Evolutionary conservation across 2,329 filamentous ascomycete genomes (phyloP).

Genomic region (Alternaria infectoria): DNA sequence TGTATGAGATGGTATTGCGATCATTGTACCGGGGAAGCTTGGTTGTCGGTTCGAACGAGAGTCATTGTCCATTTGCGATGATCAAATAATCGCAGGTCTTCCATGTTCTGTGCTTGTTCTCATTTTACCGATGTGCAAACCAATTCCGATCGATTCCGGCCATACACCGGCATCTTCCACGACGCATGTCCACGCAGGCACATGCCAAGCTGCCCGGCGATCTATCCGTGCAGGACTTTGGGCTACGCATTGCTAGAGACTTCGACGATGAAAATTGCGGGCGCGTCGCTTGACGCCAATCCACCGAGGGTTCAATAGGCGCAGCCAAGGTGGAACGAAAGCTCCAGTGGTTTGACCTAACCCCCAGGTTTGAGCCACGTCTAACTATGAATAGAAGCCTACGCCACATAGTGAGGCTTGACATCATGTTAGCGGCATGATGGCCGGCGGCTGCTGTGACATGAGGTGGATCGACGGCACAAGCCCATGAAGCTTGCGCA

Average conservation of each 20-base stretch:
- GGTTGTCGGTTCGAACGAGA: not conserved
- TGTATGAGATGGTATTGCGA: too few species aligned
- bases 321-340: not conserved
- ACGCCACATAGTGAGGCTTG: conserved; percentile 6
- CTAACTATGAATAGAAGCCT: not conserved
- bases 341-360: not conserved
- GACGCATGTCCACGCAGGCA: not conserved
- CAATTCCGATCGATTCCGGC: not conserved
- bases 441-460: not conserved
- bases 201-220: conserved; percentile 1
- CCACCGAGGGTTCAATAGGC: not conserved
- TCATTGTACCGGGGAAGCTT: not conserved
- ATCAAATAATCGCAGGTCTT: not conserved
- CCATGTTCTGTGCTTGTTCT: not conserved
- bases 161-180: not conserved
- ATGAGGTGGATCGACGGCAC: not conserved
- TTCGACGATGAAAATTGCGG: not conserved
- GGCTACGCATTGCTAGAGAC: not conserved
- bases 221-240: not conserved
- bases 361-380: conserved; percentile 8
- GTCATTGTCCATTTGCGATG: not conserved
- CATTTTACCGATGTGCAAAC: not conserved
- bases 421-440: conserved; percentile 5
- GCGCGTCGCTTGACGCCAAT: not conserved
- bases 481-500: conserved; percentile 15